These are phyloP conservation scores for Decorospora gaudefroyi DNA, from an alignment of 2,329 filamentous ascomycete species.

Conservation along the genomic window DNA sequence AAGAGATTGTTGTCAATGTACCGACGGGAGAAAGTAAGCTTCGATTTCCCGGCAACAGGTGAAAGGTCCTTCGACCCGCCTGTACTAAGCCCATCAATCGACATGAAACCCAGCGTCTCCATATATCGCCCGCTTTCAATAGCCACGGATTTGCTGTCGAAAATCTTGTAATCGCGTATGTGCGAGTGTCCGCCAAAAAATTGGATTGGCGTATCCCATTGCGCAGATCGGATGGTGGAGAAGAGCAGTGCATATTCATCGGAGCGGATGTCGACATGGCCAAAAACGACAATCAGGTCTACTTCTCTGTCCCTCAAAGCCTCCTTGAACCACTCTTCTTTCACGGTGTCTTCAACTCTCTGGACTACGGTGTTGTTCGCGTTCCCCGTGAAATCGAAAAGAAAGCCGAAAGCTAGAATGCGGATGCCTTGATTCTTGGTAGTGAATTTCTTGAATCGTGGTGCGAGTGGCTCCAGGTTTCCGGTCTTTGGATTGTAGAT, in stretches of 20 bases:
- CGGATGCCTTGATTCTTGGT: constrained; percentile 86
- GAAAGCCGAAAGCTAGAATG: constrained; percentile 87
- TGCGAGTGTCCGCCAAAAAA: constrained; percentile 93
- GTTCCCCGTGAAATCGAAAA: constrained; percentile 91
- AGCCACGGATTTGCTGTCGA: constrained; percentile 76
- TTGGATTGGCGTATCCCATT: constrained; percentile 82
- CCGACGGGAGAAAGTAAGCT: constrained; percentile 69
- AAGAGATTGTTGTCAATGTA: constrained; percentile 96
- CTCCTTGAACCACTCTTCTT: constrained; percentile 85
- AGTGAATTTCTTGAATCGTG: constrained; percentile 83
- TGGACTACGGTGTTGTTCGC: constrained; percentile 88
- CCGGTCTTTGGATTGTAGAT: constrained; percentile 76
- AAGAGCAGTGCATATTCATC: constrained; percentile 78
- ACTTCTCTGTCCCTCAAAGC: constrained; percentile 78
- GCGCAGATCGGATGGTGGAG: constrained; percentile 73
- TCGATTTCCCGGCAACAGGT: constrained; percentile 21
- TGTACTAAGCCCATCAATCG: constrained; percentile 68
- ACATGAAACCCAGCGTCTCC: constrained; percentile 94
- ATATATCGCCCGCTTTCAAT: constrained; percentile 89
- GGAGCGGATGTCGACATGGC: constrained; percentile 82
- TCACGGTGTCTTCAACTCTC: constrained; percentile 76
- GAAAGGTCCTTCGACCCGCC: constrained; percentile 40
- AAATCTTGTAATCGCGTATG: constrained; percentile 80
- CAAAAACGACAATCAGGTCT: constrained; percentile 84
- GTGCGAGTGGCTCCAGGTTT: constrained; percentile 73